These are phyloP conservation scores for Lactarius sanguifluus DNA, from an alignment of 768 basidiomycete genomes.

Conservation along the genomic window DNA sequence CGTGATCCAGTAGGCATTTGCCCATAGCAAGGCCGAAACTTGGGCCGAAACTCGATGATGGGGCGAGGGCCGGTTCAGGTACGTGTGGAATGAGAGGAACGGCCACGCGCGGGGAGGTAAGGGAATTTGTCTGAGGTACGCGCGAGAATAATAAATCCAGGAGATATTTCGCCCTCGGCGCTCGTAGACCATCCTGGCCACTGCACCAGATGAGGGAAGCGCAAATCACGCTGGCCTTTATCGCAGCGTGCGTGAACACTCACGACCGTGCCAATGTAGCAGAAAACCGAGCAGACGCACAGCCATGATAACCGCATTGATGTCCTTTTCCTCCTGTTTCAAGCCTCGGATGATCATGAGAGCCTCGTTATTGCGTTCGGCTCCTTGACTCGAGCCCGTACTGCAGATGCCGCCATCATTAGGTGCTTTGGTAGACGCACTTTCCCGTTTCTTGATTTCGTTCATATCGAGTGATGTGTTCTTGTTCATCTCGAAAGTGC, in stretches of 20 bases:
- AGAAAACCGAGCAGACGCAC: constrained; percentile 7
- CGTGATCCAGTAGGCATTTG: constrained; percentile 4
- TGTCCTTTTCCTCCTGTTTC: not conserved
- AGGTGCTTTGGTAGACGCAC: not conserved
- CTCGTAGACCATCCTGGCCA: not conserved
- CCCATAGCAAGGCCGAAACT: not conserved
- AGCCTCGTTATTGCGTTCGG: not conserved
- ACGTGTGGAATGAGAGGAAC: not conserved
- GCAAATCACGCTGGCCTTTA: not conserved
- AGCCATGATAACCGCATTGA: constrained; percentile 3
- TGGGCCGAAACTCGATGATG: no score
- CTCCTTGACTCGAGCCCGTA: not conserved
- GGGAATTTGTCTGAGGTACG: not conserved
- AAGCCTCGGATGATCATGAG: not conserved
- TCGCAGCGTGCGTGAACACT: not conserved
- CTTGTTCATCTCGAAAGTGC: not conserved
- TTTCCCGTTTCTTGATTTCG: not conserved
- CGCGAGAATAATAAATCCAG: not conserved
- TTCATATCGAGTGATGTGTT: not conserved
- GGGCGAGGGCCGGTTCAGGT: not conserved
- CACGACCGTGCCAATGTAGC: not conserved
- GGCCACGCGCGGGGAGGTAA: not conserved
- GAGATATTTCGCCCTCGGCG: not conserved
- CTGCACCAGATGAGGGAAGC: not conserved
- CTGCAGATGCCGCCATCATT: not conserved